Base-by-base conservation (phyloP, 176 grass and related monocot genomes). In the Oryza rufipogon region DNA sequence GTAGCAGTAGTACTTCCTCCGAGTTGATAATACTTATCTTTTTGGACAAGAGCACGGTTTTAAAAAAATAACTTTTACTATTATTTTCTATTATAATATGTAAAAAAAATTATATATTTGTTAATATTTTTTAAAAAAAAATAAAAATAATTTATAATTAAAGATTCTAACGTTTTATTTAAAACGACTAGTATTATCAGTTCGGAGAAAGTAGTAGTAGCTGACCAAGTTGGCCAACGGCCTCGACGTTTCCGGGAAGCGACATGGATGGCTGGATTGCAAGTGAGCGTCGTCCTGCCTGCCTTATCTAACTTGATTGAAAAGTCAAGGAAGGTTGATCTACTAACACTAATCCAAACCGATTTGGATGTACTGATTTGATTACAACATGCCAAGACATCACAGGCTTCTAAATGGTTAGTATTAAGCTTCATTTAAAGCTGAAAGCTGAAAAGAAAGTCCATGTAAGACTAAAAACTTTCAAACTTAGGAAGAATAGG, bases 281-380 rank as follows among this genome's bases (percentile, higher is more conserved):
- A 46, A 77, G 83, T 36, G 61, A 83, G 60, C 72, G 73, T 38
- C 36, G 34, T 63, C n/a, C 58, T 63, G 58, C 54, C 58, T 63
- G 77, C 64, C 47, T 79, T 69, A 69, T 68, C 68, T 83, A 68
- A 73, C 79, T 90, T 87, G 41, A 6, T 16, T 80, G 33, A 63
- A 16, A 78, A 78, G 49, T 77, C 71, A 15, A 52, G 75, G 75
- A 42, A 42, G 81, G 80, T 87, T 90, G 80, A 87, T 69, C 84
- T 13, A 2, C 16, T 3, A 41, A 8, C 39, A 2, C 11, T 2
- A 32, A 41, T 58, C 68, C 28, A 78, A 65, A 42, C 8, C 23
- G 52, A 33, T 33, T 67, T 64, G 70, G 70, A 41, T 25, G 25
- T 74, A 58, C 54, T 58, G 54, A 58, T 58, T 20, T 58, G 41